phyloP scores from a whole-genome alignment of 2,329 filamentous ascomycete species.

The Cladorrhinum sp. region DNA sequence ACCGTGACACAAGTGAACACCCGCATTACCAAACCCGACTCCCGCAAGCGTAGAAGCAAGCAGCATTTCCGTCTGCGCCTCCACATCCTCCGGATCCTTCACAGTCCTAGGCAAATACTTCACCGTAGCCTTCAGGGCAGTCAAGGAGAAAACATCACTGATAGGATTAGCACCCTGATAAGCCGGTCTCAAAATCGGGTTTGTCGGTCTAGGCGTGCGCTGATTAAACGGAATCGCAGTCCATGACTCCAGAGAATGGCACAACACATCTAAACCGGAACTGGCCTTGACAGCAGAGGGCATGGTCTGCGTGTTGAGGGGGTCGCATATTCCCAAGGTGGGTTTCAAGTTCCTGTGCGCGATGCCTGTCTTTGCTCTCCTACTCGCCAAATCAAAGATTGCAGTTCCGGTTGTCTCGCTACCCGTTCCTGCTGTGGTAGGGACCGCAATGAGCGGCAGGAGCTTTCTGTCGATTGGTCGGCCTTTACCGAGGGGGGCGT shows the following conservation, averaged over 20 bases:
- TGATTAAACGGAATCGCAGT: slow-evolving; percentile 94
- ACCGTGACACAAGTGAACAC: slow-evolving; percentile 75
- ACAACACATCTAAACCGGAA: slow-evolving; percentile 91
- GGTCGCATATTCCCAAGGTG: slow-evolving; percentile 80
- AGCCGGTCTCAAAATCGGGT: slow-evolving; percentile 86
- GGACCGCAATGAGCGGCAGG: slow-evolving; percentile 75
- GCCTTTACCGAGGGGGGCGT: slow-evolving; percentile 86
- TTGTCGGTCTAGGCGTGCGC: slow-evolving; percentile 76
- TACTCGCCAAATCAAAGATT: slow-evolving; percentile 91
- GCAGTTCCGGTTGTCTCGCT: slow-evolving; percentile 97
- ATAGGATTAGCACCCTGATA: slow-evolving; percentile 98
- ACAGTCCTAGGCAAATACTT: slow-evolving; percentile 91
- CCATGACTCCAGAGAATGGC: slow-evolving; percentile 94
- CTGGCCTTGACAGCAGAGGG: slow-evolving; percentile 87
- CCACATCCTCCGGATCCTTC: slow-evolving; percentile 81
- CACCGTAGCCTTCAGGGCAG: slow-evolving; percentile 76
- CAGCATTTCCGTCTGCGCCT: slow-evolving; percentile 94
- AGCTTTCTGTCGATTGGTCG: slow-evolving; percentile 68
- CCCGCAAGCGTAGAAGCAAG: slow-evolving; percentile 91
- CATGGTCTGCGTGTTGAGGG: slow-evolving; percentile 94
- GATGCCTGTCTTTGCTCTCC: slow-evolving; percentile 91
- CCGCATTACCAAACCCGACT: slow-evolving; percentile 95
- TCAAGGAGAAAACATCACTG: slow-evolving; percentile 91
- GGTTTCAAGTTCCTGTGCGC: slow-evolving; percentile 95
- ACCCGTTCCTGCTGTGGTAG: slow-evolving; percentile 81